Evolutionary conservation across 2,329 filamentous ascomycete species (phyloP).

Genomic region (Leptosphaerulina australis): DNA sequence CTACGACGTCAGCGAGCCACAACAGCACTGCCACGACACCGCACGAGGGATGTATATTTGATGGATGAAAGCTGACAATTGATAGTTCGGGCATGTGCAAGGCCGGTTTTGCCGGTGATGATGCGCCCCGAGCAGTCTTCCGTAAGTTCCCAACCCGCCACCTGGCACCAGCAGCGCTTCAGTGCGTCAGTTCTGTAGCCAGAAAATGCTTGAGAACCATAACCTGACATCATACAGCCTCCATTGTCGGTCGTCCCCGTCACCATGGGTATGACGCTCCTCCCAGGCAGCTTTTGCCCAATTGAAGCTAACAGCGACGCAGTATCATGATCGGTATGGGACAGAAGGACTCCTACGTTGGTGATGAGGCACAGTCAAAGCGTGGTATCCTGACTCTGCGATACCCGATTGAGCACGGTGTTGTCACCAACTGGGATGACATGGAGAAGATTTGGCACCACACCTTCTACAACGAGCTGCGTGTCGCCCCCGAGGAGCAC

Average conservation of each 20-base stretch:
- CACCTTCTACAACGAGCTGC: slow-evolving; percentile 99
- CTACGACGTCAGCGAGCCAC: slow-evolving; percentile 31
- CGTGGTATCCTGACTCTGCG: slow-evolving; percentile 99
- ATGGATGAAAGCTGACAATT: slow-evolving; percentile 47
- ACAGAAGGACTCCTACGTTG: slow-evolving; percentile 99
- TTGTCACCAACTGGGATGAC: slow-evolving; percentile 99
- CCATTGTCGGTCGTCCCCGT: slow-evolving; percentile 98
- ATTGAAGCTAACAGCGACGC: slow-evolving; percentile 50
- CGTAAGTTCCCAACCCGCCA: slow-evolving; percentile 71
- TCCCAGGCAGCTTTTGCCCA: slow-evolving; percentile 23
- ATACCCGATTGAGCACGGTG: slow-evolving; percentile 99
- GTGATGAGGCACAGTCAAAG: slow-evolving; percentile 99
- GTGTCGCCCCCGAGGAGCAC: slow-evolving; percentile 99
- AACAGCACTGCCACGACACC: slow-evolving; percentile 32
- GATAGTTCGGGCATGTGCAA: slow-evolving; percentile 99
- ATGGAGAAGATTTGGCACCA: slow-evolving; percentile 99
- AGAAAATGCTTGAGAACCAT: slow-evolving; percentile 16
- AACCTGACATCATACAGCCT: slow-evolving; percentile 66
- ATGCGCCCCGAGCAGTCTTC: slow-evolving; percentile 99
- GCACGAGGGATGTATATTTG: slow-evolving; percentile 25
- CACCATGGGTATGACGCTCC: slow-evolving; percentile 89
- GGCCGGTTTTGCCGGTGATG: slow-evolving; percentile 99
- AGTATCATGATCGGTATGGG: slow-evolving; percentile 99
- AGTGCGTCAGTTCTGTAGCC: slow-evolving; percentile 9
- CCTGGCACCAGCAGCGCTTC: slow-evolving; percentile 21